Evolutionary conservation across 164 flowering plant species (phyloP).

Genomic region (Chloranthus sessilifolius): DNA sequence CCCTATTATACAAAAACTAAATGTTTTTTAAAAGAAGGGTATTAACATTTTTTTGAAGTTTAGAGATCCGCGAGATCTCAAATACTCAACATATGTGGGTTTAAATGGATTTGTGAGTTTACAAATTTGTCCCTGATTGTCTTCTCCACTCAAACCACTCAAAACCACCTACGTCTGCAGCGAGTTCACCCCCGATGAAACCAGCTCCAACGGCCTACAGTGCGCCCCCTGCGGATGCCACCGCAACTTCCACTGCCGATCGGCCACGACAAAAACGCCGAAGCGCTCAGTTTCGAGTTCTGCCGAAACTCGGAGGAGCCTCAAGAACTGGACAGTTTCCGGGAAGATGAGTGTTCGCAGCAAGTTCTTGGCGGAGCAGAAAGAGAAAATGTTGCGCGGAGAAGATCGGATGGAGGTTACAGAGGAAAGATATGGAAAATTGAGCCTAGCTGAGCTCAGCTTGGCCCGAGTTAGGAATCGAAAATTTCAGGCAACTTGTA

Average conservation of each 20-base stretch:
- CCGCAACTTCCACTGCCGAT: conserved; percentile 28
- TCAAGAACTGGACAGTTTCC: conserved; percentile 1
- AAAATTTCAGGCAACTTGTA: no score
- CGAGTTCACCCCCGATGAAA: conserved; percentile 18
- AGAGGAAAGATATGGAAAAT: conserved; percentile 17
- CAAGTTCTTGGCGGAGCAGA: conserved; percentile 26
- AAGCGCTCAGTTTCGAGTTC: not conserved
- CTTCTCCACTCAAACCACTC: no score
- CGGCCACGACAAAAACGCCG: not conserved
- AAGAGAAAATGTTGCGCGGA: conserved; percentile 29
- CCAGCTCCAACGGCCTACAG: conserved; percentile 4
- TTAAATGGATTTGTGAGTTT: no score
- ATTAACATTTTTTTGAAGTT: not conserved
- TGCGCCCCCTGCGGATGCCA: conserved; percentile 36
- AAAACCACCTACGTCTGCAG: conserved; percentile 31
- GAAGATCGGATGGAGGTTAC: conserved; percentile 28
- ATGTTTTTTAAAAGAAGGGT: no score
- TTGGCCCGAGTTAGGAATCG: no score
- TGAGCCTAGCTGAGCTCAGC: no score
- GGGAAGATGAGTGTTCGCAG: conserved; percentile 20
- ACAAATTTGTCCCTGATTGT: no score
- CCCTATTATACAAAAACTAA: no score
- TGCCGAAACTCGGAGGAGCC: not conserved
- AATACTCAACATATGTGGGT: no score
- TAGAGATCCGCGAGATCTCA: no score